Evolutionary conservation across 805 yeast species (phyloP).

Genomic region (Starmera caribaea): DNA sequence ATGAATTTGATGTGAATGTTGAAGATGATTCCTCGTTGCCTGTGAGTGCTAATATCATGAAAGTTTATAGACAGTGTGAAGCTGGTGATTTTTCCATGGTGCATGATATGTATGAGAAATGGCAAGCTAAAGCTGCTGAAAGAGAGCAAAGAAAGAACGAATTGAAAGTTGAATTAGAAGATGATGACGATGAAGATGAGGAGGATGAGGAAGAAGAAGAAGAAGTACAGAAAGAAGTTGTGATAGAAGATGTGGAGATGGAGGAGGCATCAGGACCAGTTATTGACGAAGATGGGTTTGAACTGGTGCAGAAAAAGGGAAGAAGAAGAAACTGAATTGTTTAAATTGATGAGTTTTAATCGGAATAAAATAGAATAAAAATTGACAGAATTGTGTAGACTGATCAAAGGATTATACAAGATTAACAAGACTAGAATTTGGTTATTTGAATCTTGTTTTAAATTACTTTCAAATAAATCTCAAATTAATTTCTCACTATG

Average conservation of each 20-base stretch:
- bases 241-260: constrained; percentile 27
- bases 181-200: constrained; percentile 58
- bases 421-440: too few relatives aligned
- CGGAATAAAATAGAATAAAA: too few relatives aligned
- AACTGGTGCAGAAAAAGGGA: constrained; percentile 72
- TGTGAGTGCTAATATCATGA: constrained; percentile 58
- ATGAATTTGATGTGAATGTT: constrained; percentile 82
- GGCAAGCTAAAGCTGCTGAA: constrained; percentile 42
- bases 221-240: constrained; percentile 22
- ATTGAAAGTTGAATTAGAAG: constrained; percentile 35
- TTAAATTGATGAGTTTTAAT: too few relatives aligned
- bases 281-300: constrained; percentile 93
- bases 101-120: constrained; percentile 49
- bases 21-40: constrained; percentile 84
- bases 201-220: constrained; percentile 39
- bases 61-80: constrained; percentile 55
- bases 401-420: too few relatives aligned
- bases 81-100: constrained; percentile 42
- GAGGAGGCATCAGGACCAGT: constrained; percentile 44
- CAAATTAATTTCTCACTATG: too few relatives aligned
- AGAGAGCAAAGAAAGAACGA: constrained; percentile 18
- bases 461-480: too few relatives aligned
- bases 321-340: constrained; percentile 28
- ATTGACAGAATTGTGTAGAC: too few relatives aligned
- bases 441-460: too few relatives aligned